Base-by-base conservation (phyloP, 805 yeast genomes). In the Yarrowia sp. region DNA sequence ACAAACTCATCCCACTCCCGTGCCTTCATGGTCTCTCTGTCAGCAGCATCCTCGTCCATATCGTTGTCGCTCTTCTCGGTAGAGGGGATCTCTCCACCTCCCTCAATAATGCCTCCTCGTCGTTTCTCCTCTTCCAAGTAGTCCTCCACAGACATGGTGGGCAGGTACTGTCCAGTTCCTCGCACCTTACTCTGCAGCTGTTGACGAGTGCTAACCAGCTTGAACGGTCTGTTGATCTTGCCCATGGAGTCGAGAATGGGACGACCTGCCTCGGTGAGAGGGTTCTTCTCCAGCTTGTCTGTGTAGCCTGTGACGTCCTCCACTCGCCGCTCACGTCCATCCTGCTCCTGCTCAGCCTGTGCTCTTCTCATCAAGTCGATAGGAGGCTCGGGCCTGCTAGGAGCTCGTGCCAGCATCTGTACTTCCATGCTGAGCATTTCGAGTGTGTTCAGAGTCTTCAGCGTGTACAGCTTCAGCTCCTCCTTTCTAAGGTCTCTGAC, bases 141-240 rank as follows among this genome's bases (percentile, higher is more conserved):
- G 68, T 94, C 97, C 66, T 94, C 99, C 0, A 94, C 91, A 0
- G 96, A 78, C 94, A 94, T 90, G 0, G 97, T 90, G 2, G 99
- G 99, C 27, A 93, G 78, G 24, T 81, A 84, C 73, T 94, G 97
- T 0, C 97, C 99, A 2, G 96, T 90, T 1, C 97, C 97, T 67
- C 82, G 84, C 0, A 92, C 97, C 68, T 85, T 82, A 31, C 78
- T 75, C 63, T 80, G 77, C 16, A 90, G 66, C 47, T 85, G 82
- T 35, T 83, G 83, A 63, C 83, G 80, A 3, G 71, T 62, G 4
- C 69, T 77, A 13, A 84, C 83, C 16, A 93, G 79, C 0, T 93
- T 88, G 73, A 93, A 94, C 10, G 97, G 97, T 67, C 87, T 81
- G 31, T 88, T 73, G 6, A 93, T 86, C 71, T 86, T 87, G 2